Evolutionary conservation across 192 early-diverging fungal genomes (phyloP).

Genomic region (Paraglomus brasilianum): DNA sequence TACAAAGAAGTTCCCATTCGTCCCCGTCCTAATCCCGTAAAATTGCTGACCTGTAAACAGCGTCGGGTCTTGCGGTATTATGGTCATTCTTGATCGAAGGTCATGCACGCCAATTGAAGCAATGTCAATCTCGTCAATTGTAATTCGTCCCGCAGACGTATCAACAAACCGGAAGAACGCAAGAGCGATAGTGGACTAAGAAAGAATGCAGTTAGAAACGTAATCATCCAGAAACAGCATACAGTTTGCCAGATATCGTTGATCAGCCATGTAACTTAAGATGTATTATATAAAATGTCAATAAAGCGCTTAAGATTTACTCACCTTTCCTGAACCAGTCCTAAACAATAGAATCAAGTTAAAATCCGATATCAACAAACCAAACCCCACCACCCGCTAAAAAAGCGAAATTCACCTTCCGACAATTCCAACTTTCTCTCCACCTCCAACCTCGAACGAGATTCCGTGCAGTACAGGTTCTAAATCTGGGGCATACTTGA

Average conservation of each 20-base stretch:
- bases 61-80: slow-evolving; percentile 79
- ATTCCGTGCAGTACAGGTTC: slow-evolving; percentile 77
- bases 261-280: slow-evolving; percentile 9
- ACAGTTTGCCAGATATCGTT: slow-evolving; percentile 56
- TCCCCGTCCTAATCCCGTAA: not conserved
- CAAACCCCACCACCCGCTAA: slow-evolving; percentile 38
- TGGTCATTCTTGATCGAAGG: slow-evolving; percentile 63
- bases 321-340: slow-evolving; percentile 58
- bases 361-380: slow-evolving; percentile 33
- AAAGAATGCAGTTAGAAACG: no score
- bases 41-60: slow-evolving; percentile 53
- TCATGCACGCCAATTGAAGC: slow-evolving; percentile 74
- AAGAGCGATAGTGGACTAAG: slow-evolving; percentile 63
- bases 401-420: slow-evolving; percentile 50
- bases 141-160: slow-evolving; percentile 62
- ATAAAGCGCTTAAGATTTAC: not conserved
- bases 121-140: slow-evolving; percentile 79
- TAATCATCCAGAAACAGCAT: no score
- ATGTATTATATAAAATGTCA: slow-evolving; percentile 32
- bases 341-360: not conserved
- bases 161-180: slow-evolving; percentile 85
- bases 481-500: slow-evolving; percentile 79
- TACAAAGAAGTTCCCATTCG: not conserved
- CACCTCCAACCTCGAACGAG: slow-evolving; percentile 62
- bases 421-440: slow-evolving; percentile 87